Conservation (phyloP, 768 basidiomycete genomes). For the Dioszegia hungarica region DNA sequence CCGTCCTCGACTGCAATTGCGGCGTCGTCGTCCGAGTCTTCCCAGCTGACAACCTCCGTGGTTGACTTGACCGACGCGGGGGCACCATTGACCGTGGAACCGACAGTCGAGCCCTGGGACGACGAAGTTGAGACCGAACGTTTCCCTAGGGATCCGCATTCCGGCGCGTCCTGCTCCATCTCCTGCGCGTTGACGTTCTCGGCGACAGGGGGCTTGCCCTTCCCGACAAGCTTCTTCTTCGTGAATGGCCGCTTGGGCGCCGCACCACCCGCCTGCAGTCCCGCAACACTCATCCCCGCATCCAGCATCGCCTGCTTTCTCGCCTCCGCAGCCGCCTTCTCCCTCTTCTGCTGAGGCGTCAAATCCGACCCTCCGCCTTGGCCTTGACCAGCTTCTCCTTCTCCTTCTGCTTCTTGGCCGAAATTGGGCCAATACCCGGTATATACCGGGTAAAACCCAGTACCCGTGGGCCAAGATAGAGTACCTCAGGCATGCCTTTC, state of each 20-base stretch:
- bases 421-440: no score
- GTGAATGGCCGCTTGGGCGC: constrained; percentile 72
- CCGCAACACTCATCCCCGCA: constrained; percentile 78
- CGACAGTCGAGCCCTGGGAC: no score
- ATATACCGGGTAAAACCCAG: no score
- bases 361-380: constrained; percentile 91
- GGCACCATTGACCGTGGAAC: no score
- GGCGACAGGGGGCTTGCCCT: constrained; percentile 47
- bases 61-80: constrained; percentile 23
- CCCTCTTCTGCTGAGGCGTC: constrained; percentile 95
- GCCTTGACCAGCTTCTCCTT: constrained; percentile 68
- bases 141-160: not conserved
- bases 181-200: constrained; percentile 22
- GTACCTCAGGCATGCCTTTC: no score
- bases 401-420: constrained; percentile 53
- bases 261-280: constrained; percentile 58
- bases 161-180: not conserved
- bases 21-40: constrained; percentile 49
- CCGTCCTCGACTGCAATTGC: no score
- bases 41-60: constrained; percentile 54
- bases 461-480: no score
- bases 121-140: not conserved
- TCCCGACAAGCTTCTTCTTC: constrained; percentile 65
- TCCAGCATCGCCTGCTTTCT: constrained; percentile 84
- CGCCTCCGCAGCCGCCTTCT: constrained; percentile 79